A percentile compares a stretch with the other conserved stretches of the same genome.
These are phyloP conservation scores for Tuber magnatum DNA, from an alignment of 495 filamentous ascomycete genomes.

Conservation along the genomic window DNA sequence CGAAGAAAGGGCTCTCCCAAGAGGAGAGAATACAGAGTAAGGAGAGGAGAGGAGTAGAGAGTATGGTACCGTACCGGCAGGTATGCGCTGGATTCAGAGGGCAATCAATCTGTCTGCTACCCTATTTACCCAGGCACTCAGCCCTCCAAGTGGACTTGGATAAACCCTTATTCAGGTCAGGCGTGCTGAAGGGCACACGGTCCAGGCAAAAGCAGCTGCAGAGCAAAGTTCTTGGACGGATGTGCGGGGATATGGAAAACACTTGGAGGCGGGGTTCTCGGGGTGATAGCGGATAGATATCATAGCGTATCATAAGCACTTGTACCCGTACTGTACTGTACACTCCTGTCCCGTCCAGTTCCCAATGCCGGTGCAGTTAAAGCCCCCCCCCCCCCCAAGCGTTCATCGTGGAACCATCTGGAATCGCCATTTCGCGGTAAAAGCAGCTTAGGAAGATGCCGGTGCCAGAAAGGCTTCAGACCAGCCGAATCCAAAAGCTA, in stretches of 20 bases:
- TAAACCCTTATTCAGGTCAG: not conserved
- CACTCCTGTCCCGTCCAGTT: not conserved
- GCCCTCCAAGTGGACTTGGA: not conserved
- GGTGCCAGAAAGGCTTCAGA: not conserved
- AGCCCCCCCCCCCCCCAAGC: not conserved
- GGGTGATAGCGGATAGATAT: constrained; percentile 2
- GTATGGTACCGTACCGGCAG: not conserved
- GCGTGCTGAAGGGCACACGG: not conserved
- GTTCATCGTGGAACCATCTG: not conserved
- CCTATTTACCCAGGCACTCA: constrained; percentile 1
- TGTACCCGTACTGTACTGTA: too few species aligned
- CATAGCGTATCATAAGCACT: not conserved
- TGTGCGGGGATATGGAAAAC: not conserved
- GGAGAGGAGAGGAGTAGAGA: not conserved
- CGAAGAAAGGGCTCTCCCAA: not conserved
- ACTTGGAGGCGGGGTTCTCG: not conserved
- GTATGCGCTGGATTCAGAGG: not conserved
- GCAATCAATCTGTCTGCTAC: not conserved
- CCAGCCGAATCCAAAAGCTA: not conserved
- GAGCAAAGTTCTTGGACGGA: not conserved
- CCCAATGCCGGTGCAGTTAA: not conserved
- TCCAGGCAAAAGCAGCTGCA: not conserved
- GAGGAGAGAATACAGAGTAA: not conserved
- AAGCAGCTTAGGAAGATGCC: not conserved
- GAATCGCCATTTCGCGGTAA: not conserved